Base-by-base conservation (phyloP, 2,329 filamentous ascomycete species). In the Cladosporium austrohemisphaericum region DNA sequence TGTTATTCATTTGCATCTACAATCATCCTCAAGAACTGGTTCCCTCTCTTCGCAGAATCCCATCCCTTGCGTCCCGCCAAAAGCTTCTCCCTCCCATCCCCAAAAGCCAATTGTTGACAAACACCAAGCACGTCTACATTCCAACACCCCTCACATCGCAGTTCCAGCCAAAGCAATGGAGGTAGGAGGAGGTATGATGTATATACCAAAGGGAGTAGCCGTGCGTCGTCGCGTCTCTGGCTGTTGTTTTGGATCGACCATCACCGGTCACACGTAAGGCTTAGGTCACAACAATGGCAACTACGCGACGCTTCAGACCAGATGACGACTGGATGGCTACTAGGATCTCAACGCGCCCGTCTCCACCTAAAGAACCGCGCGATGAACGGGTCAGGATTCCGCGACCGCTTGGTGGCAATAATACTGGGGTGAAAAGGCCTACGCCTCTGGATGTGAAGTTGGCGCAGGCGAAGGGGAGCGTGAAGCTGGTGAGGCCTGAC, bases 251-350 rank as follows among this genome's bases (percentile, higher is more conserved):
- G 10, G 18, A 31, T 7, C 13, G 25, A 19, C 35, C 23, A 3
- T 5, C 19, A 41, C 25, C 28, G 11, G 6, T 26, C n/a, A n/a
- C n/a, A n/a, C n/a, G n/a, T n/a, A n/a, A n/a, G n/a, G n/a, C n/a
- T n/a, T n/a, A n/a, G n/a, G n/a, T n/a, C n/a, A 41, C n/a, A 41
- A 26, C 6, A 11, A 26, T 41, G 38, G 38, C 38, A 19, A n/a
- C 38, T 20, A 22, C 38, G 10, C 36, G 50, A 41, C 50, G 51
- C 22, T 45, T 49, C 32, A 38, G 43, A 31, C 25, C 16, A 14
- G 46, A 49, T 7, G 51, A 56, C 29, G 53, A 57, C 23, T 57
- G 54, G 55, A 49, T 28, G 19, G 50, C 46, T 8, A 54, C 53
- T n/a, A 51, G 40, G 20, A 55, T 57, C n/a, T 14, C 43, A 6